phyloP scores from a whole-genome alignment of 768 basidiomycete genomes.

The Leucocoprinus sp. region DNA sequence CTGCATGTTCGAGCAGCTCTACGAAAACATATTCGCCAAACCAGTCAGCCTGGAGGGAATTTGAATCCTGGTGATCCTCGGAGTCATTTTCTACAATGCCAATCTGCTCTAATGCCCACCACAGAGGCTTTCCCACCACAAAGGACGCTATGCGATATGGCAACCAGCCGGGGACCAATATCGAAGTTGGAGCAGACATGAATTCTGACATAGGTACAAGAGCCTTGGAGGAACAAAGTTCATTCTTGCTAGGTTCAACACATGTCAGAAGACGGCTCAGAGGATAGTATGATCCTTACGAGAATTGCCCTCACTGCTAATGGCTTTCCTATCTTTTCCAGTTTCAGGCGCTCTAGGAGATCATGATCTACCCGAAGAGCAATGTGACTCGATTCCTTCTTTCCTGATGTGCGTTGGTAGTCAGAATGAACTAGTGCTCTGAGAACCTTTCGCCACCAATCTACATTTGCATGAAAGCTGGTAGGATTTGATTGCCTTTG shows the following conservation, averaged over 20 bases:
- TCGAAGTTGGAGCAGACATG: conserved; percentile 43
- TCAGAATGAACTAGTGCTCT: conserved; percentile 53
- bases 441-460: conserved; percentile 80
- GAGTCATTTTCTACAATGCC: conserved; percentile 67
- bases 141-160: conserved; percentile 63
- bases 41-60: conserved; percentile 30
- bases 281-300: conserved; percentile 40
- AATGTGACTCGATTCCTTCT: conserved; percentile 35
- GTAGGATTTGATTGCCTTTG: conserved; percentile 82
- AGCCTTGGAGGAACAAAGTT: conserved; percentile 39
- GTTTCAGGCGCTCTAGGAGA: conserved; percentile 51
- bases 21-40: conserved; percentile 70
- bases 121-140: conserved; percentile 70
- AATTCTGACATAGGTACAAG: conserved; percentile 50
- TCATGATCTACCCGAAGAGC: conserved; percentile 48
- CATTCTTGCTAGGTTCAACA: conserved; percentile 55
- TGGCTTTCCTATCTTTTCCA: conserved; percentile 69
- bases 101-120: conserved; percentile 83
- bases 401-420: conserved; percentile 29
- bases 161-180: conserved; percentile 64
- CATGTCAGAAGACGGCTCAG: conserved; percentile 5
- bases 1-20: conserved; percentile 56
- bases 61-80: conserved; percentile 38
- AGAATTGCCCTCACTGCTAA: conserved; percentile 62
- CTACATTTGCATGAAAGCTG: conserved; percentile 70